Conservation (phyloP, 1,139 yeast genomes). For the Hemisphaericaspora lyxosophila region DNA sequence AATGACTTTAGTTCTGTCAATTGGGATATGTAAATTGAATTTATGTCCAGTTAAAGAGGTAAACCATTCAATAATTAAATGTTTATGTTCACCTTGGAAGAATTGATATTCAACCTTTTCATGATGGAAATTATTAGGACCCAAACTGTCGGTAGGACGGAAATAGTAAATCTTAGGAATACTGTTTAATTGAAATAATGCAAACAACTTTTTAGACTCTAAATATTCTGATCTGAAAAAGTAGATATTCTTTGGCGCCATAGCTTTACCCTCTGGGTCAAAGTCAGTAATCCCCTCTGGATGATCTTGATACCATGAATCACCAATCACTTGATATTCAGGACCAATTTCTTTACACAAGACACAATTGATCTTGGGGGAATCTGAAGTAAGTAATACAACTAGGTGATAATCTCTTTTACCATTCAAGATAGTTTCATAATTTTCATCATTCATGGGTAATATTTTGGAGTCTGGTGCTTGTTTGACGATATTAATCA, state of each 20-base stretch:
- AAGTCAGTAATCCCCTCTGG: slow-evolving; percentile 37
- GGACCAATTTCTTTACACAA: slow-evolving; percentile 76
- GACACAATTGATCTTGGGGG: slow-evolving; percentile 71
- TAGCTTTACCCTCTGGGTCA: slow-evolving; percentile 21
- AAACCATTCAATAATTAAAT: slow-evolving; percentile 41
- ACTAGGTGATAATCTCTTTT: slow-evolving; percentile 71
- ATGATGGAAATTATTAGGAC: slow-evolving; percentile 27
- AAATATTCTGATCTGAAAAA: slow-evolving; percentile 76
- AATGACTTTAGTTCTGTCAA: slow-evolving; percentile 52
- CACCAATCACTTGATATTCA: slow-evolving; percentile 54
- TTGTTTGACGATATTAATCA: slow-evolving; percentile 23
- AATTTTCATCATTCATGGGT: slow-evolving; percentile 59
- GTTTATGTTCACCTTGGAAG: slow-evolving; percentile 53
- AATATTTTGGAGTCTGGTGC: slow-evolving; percentile 24
- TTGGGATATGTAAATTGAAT: slow-evolving; percentile 55
- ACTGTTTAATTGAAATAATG: slow-evolving; percentile 55
- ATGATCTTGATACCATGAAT: slow-evolving; percentile 54
- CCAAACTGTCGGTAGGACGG: slow-evolving; percentile 49
- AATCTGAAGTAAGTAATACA: slow-evolving; percentile 69
- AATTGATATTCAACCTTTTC: slow-evolving; percentile 50
- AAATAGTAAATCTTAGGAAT: slow-evolving; percentile 79
- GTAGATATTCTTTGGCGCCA: slow-evolving; percentile 43
- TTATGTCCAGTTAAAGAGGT: slow-evolving; percentile 39
- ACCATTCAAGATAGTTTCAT: slow-evolving; percentile 57
- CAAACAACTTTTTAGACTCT: slow-evolving; percentile 55